Percentiles rank a stretch among this genome's conserved stretches.
Conservation (phyloP, 1,284 basidiomycete genomes). For the Porphyrellus sp. region DNA sequence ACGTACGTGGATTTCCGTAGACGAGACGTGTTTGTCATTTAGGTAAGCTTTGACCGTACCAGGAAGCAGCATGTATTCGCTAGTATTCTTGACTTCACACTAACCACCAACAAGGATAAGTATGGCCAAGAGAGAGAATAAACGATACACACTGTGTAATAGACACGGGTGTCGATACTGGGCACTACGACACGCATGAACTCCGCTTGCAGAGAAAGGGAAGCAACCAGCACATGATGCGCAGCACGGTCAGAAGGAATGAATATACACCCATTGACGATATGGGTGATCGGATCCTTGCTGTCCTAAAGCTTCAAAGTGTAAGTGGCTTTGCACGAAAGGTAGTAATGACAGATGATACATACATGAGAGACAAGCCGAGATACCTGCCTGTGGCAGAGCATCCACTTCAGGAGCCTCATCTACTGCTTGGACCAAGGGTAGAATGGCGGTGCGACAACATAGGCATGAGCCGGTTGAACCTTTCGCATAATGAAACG, state of each 20-base stretch:
- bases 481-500: background rate
- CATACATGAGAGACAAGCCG: constrained; percentile 17
- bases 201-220: constrained; percentile 17
- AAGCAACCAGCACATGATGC: constrained; percentile 24
- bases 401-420: background rate
- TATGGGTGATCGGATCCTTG: constrained; percentile 20
- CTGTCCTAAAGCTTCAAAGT: constrained; percentile 5
- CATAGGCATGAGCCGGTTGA: too few relatives aligned
- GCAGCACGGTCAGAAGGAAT: constrained; percentile 16
- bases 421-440: background rate
- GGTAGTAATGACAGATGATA: background rate
- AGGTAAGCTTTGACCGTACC: constrained; percentile 25
- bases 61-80: constrained; percentile 18
- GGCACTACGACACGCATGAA: constrained; percentile 26
- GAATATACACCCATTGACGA: constrained; percentile 11
- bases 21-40: constrained; percentile 26
- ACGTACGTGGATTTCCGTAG: constrained; percentile 19
- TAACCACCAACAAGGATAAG: constrained; percentile 1
- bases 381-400: constrained; percentile 8
- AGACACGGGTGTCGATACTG: constrained; percentile 18
- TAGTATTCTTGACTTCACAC: constrained; percentile 26
- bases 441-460: too few relatives aligned
- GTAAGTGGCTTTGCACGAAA: background rate
- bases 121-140: too few relatives aligned
- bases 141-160: constrained; percentile 15